phyloP scores from a whole-genome alignment of 352 stramenopile species.

The Pseudoperonospora humuli region DNA sequence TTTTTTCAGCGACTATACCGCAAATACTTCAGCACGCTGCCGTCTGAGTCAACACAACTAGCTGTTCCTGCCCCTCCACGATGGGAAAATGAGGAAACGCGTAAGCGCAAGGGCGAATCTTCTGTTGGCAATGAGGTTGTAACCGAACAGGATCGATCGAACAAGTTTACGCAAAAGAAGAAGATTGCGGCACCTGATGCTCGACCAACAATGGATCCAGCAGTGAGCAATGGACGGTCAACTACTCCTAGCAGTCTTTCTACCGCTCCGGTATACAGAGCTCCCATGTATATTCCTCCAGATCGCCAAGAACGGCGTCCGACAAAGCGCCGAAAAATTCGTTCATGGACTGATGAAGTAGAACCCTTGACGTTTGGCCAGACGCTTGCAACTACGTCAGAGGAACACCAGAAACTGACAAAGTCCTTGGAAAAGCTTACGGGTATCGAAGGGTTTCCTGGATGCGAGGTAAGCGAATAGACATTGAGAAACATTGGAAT shows the following conservation, averaged over 20 bases:
- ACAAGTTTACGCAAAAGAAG: conserved; percentile 53
- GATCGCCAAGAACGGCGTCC: conserved; percentile 45
- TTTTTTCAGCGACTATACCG: conserved; percentile 50
- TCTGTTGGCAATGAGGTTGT: conserved; percentile 52
- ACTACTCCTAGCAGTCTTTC: conserved; percentile 18
- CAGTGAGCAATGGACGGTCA: conserved; percentile 18
- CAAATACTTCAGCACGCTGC: conserved; percentile 71
- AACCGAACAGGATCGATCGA: conserved; percentile 56
- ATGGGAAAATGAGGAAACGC: conserved; percentile 45
- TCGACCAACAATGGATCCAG: conserved; percentile 11
- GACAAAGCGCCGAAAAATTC: conserved; percentile 80
- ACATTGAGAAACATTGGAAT: neutral
- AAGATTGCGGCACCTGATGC: conserved; percentile 5
- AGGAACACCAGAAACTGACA: conserved; percentile 49
- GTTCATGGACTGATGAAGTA: conserved; percentile 80
- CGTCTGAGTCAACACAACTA: conserved; percentile 39
- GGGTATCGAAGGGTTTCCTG: conserved; percentile 64
- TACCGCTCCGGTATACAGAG: conserved; percentile 51
- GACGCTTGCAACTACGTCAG: conserved; percentile 42
- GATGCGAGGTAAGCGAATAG: conserved; percentile 54
- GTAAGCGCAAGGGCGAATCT: conserved; percentile 29
- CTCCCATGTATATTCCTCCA: conserved; percentile 63
- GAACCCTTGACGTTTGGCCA: conserved; percentile 55
- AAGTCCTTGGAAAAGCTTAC: conserved; percentile 64
- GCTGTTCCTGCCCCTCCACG: conserved; percentile 44